phyloP scores from a whole-genome alignment of 768 basidiomycete genomes.

The Grammothele lineata region DNA sequence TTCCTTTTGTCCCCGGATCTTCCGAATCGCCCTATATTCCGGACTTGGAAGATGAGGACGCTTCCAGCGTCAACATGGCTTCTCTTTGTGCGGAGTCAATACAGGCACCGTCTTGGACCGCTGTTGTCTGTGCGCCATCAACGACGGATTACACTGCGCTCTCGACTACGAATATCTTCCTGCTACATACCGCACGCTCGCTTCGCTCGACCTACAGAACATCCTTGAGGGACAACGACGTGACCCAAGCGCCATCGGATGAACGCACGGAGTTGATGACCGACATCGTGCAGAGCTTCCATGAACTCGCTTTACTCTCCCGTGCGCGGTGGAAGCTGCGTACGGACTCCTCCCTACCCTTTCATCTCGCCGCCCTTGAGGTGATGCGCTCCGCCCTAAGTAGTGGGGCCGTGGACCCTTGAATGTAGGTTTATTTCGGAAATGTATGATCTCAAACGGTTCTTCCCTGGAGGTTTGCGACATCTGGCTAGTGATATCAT shows the following conservation, averaged over 20 bases:
- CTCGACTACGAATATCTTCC: constrained; percentile 56
- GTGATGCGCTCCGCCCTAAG: constrained; percentile 46
- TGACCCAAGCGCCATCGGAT: background rate
- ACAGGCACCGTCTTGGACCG: constrained; percentile 53
- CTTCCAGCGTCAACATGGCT: constrained; percentile 24
- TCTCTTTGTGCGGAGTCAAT: constrained; percentile 31
- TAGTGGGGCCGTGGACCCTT: constrained; percentile 14
- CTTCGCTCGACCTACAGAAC: constrained; percentile 31
- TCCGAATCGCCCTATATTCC: constrained; percentile 22
- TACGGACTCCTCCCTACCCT: constrained; percentile 54
- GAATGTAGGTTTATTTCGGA: no score
- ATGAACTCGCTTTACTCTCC: constrained; percentile 65
- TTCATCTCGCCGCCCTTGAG: constrained; percentile 72
- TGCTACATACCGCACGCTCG: constrained; percentile 48
- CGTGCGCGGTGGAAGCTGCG: constrained; percentile 45
- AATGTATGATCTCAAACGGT: no score
- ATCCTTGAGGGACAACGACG: background rate
- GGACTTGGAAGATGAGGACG: constrained; percentile 28
- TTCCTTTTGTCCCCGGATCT: constrained; percentile 38
- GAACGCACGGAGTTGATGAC: constrained; percentile 27
- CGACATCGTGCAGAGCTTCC: constrained; percentile 66
- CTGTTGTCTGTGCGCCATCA: constrained; percentile 54
- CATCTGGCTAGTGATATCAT: no score
- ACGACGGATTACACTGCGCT: constrained; percentile 39
- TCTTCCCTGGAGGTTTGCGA: no score